These are phyloP conservation scores for Globisporangium mamillatum DNA, from an alignment of 352 stramenopile species.

Conservation along the genomic window DNA sequence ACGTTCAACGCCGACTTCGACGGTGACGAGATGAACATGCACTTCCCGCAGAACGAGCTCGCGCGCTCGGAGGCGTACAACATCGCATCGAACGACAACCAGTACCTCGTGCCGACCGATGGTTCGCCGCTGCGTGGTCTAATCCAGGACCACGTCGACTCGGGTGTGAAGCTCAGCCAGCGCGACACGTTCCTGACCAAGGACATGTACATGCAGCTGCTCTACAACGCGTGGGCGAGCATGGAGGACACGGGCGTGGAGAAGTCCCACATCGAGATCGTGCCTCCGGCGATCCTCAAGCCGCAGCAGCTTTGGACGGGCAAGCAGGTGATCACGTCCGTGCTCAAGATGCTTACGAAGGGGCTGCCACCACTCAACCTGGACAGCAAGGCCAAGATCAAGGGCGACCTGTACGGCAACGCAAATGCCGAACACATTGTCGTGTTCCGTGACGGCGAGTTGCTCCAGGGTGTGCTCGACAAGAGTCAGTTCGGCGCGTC, in stretches of 20 bases:
- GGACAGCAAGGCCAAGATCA: slow-evolving; percentile 97
- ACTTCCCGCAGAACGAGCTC: slow-evolving; percentile 99
- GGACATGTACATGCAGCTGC: slow-evolving; percentile 98
- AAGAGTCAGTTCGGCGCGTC: slow-evolving; percentile 98
- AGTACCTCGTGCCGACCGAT: slow-evolving; percentile 98
- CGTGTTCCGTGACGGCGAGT: slow-evolving; percentile 94
- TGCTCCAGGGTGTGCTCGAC: slow-evolving; percentile 97
- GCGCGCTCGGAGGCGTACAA: slow-evolving; percentile 97
- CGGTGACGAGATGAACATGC: slow-evolving; percentile 99
- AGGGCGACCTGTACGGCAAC: slow-evolving; percentile 93
- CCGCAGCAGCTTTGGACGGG: slow-evolving; percentile 97
- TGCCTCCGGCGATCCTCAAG: slow-evolving; percentile 98
- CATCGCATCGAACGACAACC: slow-evolving; percentile 97
- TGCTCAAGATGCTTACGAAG: slow-evolving; percentile 94
- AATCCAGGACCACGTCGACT: slow-evolving; percentile 99
- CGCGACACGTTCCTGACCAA: slow-evolving; percentile 98
- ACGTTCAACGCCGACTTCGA: slow-evolving; percentile 99
- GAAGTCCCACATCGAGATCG: slow-evolving; percentile 91
- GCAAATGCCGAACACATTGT: slow-evolving; percentile 96
- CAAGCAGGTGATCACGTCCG: slow-evolving; percentile 98
- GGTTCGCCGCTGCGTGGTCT: slow-evolving; percentile 96
- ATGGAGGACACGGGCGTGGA: slow-evolving; percentile 91
- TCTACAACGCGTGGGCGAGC: slow-evolving; percentile 94
- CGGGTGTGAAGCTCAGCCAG: slow-evolving; percentile 97
- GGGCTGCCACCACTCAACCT: slow-evolving; percentile 89